phyloP scores from a whole-genome alignment of 164 flowering plant species.

The Umbellularia californica region DNA sequence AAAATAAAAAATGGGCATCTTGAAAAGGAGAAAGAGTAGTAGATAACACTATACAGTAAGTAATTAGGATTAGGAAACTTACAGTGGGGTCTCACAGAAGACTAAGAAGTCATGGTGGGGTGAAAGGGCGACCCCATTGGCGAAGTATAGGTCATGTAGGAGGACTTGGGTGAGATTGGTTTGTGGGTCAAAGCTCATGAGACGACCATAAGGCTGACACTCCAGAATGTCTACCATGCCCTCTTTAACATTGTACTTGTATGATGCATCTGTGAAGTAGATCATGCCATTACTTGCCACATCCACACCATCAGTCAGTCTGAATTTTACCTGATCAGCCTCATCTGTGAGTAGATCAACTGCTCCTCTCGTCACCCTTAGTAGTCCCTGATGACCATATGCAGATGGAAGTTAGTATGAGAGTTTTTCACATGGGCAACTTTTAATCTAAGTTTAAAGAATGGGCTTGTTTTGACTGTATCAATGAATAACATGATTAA shows the following conservation, averaged over 20 bases:
- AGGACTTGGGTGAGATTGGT: conserved; percentile 50
- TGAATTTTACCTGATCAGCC: conserved; percentile 59
- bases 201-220: conserved; percentile 67
- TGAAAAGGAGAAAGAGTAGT: too few species aligned
- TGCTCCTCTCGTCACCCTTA: conserved; percentile 40
- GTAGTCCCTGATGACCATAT: conserved; percentile 52
- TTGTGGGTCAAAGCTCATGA: conserved; percentile 63
- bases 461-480: too few species aligned
- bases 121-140: conserved; percentile 76
- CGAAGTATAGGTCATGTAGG: conserved; percentile 55
- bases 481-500: too few species aligned
- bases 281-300: conserved; percentile 56
- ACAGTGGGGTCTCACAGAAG: conserved; percentile 57
- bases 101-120: conserved; percentile 49
- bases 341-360: conserved; percentile 50
- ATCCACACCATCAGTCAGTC: conserved; percentile 63
- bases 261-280: conserved; percentile 84
- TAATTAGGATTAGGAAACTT: neutral
- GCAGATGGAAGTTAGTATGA: too few species aligned
- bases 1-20: too few species aligned
- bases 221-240: conserved; percentile 40
- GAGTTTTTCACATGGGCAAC: too few species aligned
- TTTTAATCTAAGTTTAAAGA: too few species aligned
- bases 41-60: too few species aligned
- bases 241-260: conserved; percentile 35